Percentiles rank a stretch among this genome's conserved stretches.
Evolutionary conservation across 345 rosid species (phyloP).

Genomic region (Euclidium syriacum): DNA sequence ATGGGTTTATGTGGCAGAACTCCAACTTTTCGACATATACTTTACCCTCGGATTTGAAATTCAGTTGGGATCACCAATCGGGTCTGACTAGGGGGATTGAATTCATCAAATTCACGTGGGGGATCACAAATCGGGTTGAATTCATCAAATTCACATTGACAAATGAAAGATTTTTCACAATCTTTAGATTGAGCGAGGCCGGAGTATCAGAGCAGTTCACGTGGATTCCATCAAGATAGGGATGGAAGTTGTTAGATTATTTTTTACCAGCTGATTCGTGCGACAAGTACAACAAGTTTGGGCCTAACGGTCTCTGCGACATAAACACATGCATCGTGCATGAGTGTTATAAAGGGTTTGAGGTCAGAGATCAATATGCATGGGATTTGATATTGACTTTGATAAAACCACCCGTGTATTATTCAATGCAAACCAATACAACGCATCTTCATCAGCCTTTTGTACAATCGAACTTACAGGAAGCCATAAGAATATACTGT

Average conservation of each 20-base stretch:
- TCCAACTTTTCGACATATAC: too few relatives aligned
- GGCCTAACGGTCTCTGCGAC: constrained; percentile 59
- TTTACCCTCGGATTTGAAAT: too few relatives aligned
- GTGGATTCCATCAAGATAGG: constrained; percentile 37
- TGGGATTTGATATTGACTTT: too few relatives aligned
- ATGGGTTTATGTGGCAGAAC: too few relatives aligned
- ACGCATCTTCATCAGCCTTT: too few relatives aligned
- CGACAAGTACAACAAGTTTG: constrained; percentile 47
- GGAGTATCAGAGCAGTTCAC: constrained; percentile 40
- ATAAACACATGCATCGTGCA: constrained; percentile 43
- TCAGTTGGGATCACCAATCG: too few relatives aligned
- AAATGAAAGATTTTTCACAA: constrained; percentile 29
- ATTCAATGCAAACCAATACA: too few relatives aligned
- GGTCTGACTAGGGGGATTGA: constrained; percentile 30
- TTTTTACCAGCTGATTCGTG: constrained; percentile 71
- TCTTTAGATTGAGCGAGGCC: constrained; percentile 36
- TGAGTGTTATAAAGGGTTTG: constrained; percentile 52
- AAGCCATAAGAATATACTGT: too few relatives aligned
- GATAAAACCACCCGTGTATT: too few relatives aligned
- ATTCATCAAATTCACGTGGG: too few relatives aligned
- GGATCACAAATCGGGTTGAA: too few relatives aligned
- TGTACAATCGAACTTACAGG: too few relatives aligned
- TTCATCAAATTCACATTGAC: constrained; percentile 19
- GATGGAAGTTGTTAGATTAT: constrained; percentile 60
- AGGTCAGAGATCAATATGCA: constrained; percentile 37